Base-by-base conservation (phyloP, 2,329 filamentous ascomycete species). In the Incumbomyces delicatus region DNA sequence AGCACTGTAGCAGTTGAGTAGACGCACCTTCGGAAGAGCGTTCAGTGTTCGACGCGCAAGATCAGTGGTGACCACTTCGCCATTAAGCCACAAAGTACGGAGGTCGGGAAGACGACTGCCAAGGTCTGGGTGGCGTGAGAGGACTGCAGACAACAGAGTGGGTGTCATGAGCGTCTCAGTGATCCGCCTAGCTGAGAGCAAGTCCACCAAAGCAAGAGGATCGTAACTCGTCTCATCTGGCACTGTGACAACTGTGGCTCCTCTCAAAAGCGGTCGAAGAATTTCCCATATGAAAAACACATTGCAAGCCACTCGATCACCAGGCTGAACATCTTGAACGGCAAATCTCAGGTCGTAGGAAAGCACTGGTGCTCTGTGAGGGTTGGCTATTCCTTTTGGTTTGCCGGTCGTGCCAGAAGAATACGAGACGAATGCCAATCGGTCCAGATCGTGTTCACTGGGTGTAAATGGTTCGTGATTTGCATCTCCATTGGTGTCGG, bases 221-320 rank as follows among this genome's bases (percentile, higher is more conserved):
- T 90, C 85, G 57, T 88, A 89, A 65, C 84, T 88, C 31, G 74
- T 76, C 55, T 85, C 78, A 56, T 90, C 85, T 1, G 85, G 83
- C 13, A 89, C 78, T 2, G 81, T 77, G 17, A 88, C 76, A 3
- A 86, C 82, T 0, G 85, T 87, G 2, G 84, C 85, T 55, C 85
- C 85, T 46, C 85, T 76, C 46, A 90, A 61, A 37, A 90, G 69
- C 7, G 85, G 85, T 4, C 85, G 81, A 46, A 90, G 63, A 47
- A 89, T 88, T 62, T 90, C 85, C 85, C 85, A 90, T 39, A 89
- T 74, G 60, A 90, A 90, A 63, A 89, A 90, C 49, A 89, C 85
- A 69, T 89, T 90, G 67, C 85, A 89, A n/a, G 85, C 85, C 10
- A 89, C 84, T 6, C 85, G 77, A 55, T 88, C 85, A 13, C 84